Percentiles rank a stretch among this genome's conserved stretches.
Conservation (phyloP, 768 basidiomycete genomes). For the Candolleomyces eurysporus region DNA sequence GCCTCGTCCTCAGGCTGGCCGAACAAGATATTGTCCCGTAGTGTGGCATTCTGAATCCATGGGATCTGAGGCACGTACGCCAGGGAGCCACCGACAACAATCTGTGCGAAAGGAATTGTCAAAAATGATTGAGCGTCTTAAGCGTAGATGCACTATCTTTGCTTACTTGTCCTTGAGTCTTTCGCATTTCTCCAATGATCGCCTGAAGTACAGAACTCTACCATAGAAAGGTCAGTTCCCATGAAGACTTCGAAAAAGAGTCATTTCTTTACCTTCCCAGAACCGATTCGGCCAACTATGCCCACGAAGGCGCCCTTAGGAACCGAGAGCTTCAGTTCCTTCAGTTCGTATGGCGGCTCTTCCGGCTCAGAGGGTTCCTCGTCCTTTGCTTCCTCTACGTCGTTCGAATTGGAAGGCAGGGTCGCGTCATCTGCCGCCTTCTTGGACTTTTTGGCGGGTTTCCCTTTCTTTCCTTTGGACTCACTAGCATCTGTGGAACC, state of each 20-base stretch:
- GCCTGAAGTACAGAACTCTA: constrained; percentile 58
- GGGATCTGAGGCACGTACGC: constrained; percentile 61
- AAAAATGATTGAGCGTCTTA: neutral
- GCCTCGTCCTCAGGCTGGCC: constrained; percentile 61
- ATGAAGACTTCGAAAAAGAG: neutral
- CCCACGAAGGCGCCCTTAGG: constrained; percentile 62
- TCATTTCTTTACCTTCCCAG: neutral
- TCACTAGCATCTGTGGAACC: constrained; percentile 10
- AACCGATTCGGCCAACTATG: constrained; percentile 58
- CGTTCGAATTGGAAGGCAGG: neutral
- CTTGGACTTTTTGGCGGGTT: constrained; percentile 15
- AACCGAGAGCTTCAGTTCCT: constrained; percentile 42
- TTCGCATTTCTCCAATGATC: constrained; percentile 67
- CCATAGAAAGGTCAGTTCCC: neutral
- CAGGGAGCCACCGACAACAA: constrained; percentile 34
- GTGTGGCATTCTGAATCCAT: constrained; percentile 68
- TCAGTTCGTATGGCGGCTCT: constrained; percentile 52
- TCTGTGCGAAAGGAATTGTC: neutral
- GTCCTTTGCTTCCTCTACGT: constrained; percentile 5
- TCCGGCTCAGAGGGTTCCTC: constrained; percentile 17
- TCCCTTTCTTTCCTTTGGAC: constrained; percentile 15
- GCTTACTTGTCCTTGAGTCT: constrained; percentile 51
- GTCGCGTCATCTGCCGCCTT: constrained; percentile 3
- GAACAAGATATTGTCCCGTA: constrained; percentile 75
- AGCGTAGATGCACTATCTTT: neutral